Conservation (phyloP, 2,329 filamentous ascomycete species). For the Cadophora malorum region DNA sequence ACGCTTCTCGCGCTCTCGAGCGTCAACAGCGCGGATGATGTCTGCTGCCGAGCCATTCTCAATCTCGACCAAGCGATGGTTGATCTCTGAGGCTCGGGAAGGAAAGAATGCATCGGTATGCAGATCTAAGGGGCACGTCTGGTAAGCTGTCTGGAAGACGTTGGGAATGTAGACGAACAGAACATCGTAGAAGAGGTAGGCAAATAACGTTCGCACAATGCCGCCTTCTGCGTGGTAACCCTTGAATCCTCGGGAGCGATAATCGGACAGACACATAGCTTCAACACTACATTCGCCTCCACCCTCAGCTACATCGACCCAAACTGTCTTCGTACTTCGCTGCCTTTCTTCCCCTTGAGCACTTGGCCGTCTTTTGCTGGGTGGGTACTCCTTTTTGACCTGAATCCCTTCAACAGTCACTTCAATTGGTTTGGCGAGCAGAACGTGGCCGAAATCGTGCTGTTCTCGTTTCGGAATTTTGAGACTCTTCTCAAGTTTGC, state of each 20-base stretch:
- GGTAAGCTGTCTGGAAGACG: constrained; percentile 94
- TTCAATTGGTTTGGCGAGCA: constrained; percentile 76
- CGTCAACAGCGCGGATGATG: constrained; percentile 73
- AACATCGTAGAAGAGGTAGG: constrained; percentile 91
- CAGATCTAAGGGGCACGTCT: constrained; percentile 91
- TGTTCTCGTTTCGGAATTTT: constrained; percentile 85
- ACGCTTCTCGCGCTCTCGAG: constrained; percentile 68
- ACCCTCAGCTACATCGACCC: constrained; percentile 78
- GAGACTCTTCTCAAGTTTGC: constrained; percentile 85
- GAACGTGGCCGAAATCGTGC: constrained; percentile 90
- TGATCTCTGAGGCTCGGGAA: constrained; percentile 85
- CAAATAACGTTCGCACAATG: constrained; percentile 88
- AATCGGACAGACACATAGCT: constrained; percentile 89
- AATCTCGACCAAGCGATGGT: constrained; percentile 83
- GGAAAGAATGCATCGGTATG: constrained; percentile 93
- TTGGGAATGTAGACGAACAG: constrained; percentile 94
- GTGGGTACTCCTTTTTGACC: constrained; percentile 65
- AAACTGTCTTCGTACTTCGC: constrained; percentile 76
- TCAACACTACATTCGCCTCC: constrained; percentile 85
- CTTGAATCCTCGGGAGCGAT: constrained; percentile 83
- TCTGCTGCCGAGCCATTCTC: constrained; percentile 77
- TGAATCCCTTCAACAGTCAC: constrained; percentile 79
- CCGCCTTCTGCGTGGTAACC: constrained; percentile 94
- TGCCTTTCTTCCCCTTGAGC: constrained; percentile 39
- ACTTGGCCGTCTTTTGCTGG: constrained; percentile 35